These are phyloP conservation scores for Hibiscus syriacus DNA, from an alignment of 345 rosid species.

Conservation along the genomic window DNA sequence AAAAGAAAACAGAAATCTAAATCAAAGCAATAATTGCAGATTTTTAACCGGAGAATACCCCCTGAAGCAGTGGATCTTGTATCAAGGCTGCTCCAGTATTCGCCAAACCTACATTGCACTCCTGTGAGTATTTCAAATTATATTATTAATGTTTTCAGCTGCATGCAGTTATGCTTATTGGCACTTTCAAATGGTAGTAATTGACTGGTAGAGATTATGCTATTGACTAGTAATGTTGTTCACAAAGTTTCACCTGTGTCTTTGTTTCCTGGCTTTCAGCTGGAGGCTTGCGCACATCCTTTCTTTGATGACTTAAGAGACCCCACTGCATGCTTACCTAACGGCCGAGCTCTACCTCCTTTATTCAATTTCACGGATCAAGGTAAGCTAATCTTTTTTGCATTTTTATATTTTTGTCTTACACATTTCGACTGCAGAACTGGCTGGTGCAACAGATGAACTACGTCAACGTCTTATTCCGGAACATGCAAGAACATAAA, in stretches of 20 bases:
- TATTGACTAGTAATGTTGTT: background rate
- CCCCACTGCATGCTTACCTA: constrained; percentile 72
- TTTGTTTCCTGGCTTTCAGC: constrained; percentile 25
- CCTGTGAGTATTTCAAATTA: constrained; percentile 45
- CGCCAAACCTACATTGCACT: constrained; percentile 69
- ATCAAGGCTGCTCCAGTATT: constrained; percentile 81
- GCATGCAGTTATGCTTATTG: background rate
- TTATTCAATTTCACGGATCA: constrained; percentile 86
- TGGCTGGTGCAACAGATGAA: constrained; percentile 75
- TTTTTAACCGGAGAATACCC: constrained; percentile 64
- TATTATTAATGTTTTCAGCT: background rate
- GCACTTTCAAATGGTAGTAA: no score
- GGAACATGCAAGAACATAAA: constrained; percentile 45
- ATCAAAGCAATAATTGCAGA: constrained; percentile 28
- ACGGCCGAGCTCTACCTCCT: constrained; percentile 76
- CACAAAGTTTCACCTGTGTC: background rate
- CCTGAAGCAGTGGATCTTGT: constrained; percentile 81
- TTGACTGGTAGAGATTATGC: no score
- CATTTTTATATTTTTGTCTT: background rate
- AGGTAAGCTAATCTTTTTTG: constrained; percentile 33
- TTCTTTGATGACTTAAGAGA: constrained; percentile 87
- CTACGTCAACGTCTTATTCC: constrained; percentile 81
- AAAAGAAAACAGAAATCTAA: background rate
- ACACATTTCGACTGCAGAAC: constrained; percentile 45
- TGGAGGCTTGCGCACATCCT: constrained; percentile 98